Conservation (phyloP, 345 rosid species). For the Noccaea bulbosa region DNA sequence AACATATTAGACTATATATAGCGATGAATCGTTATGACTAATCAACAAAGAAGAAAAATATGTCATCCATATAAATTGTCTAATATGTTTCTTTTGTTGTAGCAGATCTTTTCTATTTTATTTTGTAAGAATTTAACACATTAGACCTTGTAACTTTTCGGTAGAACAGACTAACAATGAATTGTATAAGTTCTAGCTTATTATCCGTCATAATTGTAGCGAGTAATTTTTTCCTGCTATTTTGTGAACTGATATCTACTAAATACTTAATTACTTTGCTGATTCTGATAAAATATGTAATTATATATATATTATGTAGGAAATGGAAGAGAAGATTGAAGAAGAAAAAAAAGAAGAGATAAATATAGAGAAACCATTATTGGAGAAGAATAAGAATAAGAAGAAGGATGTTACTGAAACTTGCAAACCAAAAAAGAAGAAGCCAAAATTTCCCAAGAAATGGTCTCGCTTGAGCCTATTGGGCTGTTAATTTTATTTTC, state of each 20-base stretch:
- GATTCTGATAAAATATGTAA: background rate
- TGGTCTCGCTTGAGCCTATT: conserved; percentile 54
- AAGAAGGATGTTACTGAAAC: conserved; percentile 39
- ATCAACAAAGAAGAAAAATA: background rate
- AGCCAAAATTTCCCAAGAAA: conserved; percentile 44
- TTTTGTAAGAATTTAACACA: background rate
- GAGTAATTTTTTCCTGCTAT: background rate
- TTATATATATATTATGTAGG: conserved; percentile 18
- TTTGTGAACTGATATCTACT: background rate
- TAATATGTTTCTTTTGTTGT: background rate
- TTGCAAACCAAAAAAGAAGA: conserved; percentile 44
- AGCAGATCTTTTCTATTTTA: background rate
- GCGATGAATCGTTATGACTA: background rate
- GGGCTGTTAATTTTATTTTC: conserved; percentile 50
- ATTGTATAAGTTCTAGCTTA: background rate
- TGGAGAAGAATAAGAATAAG: conserved; percentile 5
- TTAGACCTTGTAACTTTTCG: background rate
- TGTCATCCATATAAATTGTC: background rate
- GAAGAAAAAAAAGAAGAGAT: conserved; percentile 36
- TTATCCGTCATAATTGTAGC: background rate
- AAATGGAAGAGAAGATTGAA: conserved; percentile 32
- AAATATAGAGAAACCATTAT: conserved; percentile 28
- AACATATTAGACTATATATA: background rate
- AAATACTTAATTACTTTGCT: background rate
- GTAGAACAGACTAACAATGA: background rate